Percentiles rank a stretch among this genome's conserved stretches.
These are phyloP conservation scores for Allantophomopsis cytisporea DNA, from an alignment of 2,329 filamentous ascomycete genomes.

Conservation along the genomic window DNA sequence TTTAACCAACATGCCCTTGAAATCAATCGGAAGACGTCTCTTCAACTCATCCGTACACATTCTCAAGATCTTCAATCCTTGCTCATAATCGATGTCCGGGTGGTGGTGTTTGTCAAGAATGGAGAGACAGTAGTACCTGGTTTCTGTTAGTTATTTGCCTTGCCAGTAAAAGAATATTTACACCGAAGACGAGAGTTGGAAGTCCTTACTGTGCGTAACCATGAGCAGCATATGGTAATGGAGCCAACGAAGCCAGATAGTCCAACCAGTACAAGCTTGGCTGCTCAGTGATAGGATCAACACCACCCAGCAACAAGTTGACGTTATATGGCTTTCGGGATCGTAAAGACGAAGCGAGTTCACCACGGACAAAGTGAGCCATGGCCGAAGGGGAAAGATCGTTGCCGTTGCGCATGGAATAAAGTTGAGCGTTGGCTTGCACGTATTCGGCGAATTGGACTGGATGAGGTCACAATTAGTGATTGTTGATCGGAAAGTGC, in stretches of 20 bases:
- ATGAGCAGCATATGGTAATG: conserved; percentile 89
- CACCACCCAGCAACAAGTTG: conserved; percentile 87
- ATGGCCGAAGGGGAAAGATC: conserved; percentile 83
- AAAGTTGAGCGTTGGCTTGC: conserved; percentile 95
- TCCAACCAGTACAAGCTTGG: conserved; percentile 95
- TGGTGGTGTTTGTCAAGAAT: conserved; percentile 98
- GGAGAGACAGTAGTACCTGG: conserved; percentile 89
- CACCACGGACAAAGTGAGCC: conserved; percentile 84
- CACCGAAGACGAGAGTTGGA: not conserved
- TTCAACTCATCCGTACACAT: conserved; percentile 97
- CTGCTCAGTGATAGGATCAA: conserved; percentile 83
- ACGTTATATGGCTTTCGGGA: conserved; percentile 93
- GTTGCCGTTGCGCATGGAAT: conserved; percentile 94
- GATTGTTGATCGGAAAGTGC: not conserved
- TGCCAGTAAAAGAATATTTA: not conserved
- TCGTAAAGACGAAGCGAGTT: conserved; percentile 81
- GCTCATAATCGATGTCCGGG: conserved; percentile 76
- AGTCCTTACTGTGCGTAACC: conserved; percentile 82
- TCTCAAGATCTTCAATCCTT: conserved; percentile 82
- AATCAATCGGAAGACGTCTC: conserved; percentile 92
- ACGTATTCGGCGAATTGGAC: conserved; percentile 99
- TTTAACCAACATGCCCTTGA: conserved; percentile 95
- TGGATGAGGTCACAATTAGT: conserved; percentile 22
- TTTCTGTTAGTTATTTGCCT: conserved; percentile 1
- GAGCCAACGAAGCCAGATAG: conserved; percentile 80